Evolutionary conservation across 2,329 filamentous ascomycete species (phyloP).

Genomic region (Fusarium sp.): DNA sequence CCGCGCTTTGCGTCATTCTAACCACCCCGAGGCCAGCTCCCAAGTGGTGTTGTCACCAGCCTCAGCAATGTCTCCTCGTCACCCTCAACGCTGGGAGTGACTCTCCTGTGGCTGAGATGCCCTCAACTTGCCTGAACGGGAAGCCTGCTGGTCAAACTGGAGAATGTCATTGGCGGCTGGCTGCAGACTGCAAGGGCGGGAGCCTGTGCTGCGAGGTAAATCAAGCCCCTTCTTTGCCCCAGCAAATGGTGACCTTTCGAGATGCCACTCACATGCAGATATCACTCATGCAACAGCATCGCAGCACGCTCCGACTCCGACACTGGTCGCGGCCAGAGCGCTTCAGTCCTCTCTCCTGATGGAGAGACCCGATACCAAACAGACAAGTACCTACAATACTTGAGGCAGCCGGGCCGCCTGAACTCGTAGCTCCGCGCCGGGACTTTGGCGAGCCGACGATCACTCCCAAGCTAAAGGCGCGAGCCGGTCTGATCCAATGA

Average conservation of each 20-base stretch:
- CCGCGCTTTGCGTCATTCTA: constrained; percentile 27
- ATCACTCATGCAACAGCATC: background rate
- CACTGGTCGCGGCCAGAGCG: constrained; percentile 2
- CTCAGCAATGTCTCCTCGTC: constrained; percentile 10
- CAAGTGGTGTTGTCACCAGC: constrained; percentile 29
- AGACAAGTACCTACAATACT: background rate
- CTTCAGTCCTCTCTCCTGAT: constrained; percentile 8
- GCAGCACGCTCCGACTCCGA: background rate
- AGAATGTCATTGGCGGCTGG: constrained; percentile 37
- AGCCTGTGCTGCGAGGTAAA: constrained; percentile 15
- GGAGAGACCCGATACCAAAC: constrained; percentile 14
- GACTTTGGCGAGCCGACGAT: constrained; percentile 14
- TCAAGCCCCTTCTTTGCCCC: background rate
- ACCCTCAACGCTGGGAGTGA: background rate
- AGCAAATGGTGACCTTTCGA: background rate
- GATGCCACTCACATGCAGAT: background rate
- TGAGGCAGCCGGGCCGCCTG: constrained; percentile 7
- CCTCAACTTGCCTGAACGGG: constrained; percentile 42
- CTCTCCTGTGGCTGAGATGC: constrained; percentile 31
- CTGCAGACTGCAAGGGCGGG: constrained; percentile 24
- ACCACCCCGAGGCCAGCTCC: background rate
- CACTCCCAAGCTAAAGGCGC: constrained; percentile 4
- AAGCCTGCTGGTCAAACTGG: constrained; percentile 30
- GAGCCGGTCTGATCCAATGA: constrained; percentile 24
- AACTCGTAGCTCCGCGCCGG: constrained; percentile 25